Percentiles rank a stretch among this genome's conserved stretches.
Conservation (phyloP, 1,139 yeast genomes). For the Pichia sp. region DNA sequence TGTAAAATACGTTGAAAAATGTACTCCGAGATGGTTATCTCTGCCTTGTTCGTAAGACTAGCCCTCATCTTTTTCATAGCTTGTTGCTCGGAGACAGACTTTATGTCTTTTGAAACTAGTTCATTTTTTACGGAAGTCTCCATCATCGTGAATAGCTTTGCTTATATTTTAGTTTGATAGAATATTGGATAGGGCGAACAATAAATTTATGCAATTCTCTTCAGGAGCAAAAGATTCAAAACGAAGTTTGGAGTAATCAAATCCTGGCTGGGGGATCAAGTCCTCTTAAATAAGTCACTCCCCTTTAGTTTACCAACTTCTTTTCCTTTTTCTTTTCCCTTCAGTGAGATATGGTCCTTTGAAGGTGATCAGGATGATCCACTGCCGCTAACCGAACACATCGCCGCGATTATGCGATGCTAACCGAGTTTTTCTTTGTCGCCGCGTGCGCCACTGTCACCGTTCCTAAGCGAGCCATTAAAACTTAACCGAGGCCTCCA, state of each 20-base stretch:
- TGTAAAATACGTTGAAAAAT: conserved; percentile 30
- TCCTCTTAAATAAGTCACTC: no score
- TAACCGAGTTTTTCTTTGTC: background rate
- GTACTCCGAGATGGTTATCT: conserved; percentile 32
- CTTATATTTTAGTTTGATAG: background rate
- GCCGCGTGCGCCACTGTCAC: background rate
- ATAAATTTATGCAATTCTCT: no score
- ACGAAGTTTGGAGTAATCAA: background rate
- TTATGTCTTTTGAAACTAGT: background rate
- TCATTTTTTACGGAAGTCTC: background rate
- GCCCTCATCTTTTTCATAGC: background rate
- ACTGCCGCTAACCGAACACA: background rate
- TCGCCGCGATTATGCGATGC: background rate
- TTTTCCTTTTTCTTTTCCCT: background rate
- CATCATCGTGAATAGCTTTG: background rate
- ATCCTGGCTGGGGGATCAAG: no score
- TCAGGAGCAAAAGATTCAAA: background rate
- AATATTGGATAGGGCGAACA: no score
- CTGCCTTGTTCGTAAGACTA: background rate
- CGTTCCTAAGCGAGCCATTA: background rate
- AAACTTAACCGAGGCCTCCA: background rate
- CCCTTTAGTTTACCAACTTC: background rate
- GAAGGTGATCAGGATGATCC: background rate
- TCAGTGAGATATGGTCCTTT: background rate
- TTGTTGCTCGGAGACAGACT: background rate